Percentiles rank a stretch among this genome's conserved stretches.
Conservation (phyloP, 129 eudicot species). For the Helichrysum umbraculigerum region DNA sequence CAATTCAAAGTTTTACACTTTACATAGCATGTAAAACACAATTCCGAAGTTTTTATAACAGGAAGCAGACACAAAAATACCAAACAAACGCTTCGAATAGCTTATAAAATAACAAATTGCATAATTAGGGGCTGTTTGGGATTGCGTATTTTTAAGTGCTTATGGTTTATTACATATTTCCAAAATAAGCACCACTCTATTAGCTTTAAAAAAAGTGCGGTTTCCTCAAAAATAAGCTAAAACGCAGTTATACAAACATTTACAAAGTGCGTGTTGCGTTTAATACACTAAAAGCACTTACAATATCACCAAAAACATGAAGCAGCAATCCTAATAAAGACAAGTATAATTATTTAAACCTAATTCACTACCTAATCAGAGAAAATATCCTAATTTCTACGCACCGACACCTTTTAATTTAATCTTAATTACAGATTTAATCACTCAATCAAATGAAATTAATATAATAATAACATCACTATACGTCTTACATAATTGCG, state of each 20-base stretch:
- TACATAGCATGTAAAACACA: conserved; percentile 13
- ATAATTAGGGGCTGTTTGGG: not conserved
- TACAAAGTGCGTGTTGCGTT: not conserved
- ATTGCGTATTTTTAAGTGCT: not conserved
- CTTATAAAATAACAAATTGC: not conserved
- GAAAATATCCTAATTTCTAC: not conserved
- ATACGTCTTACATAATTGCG: not conserved
- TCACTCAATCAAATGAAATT: not conserved
- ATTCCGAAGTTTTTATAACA: not conserved
- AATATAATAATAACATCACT: not conserved
- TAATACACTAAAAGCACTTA: not conserved
- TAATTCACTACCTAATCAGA: not conserved
- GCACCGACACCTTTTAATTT: conserved; percentile 19
- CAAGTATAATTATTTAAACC: not conserved
- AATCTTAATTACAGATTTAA: not conserved
- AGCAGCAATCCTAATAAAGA: too few species aligned
- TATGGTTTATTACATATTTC: not conserved
- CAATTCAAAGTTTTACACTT: too few species aligned
- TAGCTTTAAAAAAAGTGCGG: not conserved
- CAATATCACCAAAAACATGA: too few species aligned
- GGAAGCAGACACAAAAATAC: not conserved
- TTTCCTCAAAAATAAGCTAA: not conserved
- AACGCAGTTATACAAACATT: not conserved
- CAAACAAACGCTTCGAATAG: not conserved
- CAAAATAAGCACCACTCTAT: not conserved